These are phyloP conservation scores for Carex cristatella DNA, from an alignment of 176 grass and related monocot species.

Conservation along the genomic window DNA sequence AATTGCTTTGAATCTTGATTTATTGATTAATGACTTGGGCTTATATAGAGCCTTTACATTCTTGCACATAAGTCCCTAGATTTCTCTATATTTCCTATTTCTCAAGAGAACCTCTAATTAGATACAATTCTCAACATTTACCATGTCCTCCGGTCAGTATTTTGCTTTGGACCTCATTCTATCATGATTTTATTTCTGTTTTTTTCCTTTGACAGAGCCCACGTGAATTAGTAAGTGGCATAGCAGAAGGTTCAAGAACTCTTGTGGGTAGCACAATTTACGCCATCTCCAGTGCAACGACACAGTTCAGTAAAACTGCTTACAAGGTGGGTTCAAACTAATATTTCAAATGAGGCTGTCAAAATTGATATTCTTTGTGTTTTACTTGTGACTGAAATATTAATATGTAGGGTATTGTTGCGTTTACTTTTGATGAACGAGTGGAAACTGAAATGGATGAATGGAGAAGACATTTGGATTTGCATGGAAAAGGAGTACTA, in stretches of 20 bases:
- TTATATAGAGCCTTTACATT: no score
- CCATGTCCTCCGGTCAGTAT: neutral
- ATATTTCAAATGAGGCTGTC: slow-evolving; percentile 1
- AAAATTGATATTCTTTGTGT: slow-evolving; percentile 13
- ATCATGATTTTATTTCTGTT: neutral
- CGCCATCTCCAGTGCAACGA: slow-evolving; percentile 86
- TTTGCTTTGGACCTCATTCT: neutral
- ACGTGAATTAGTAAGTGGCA: slow-evolving; percentile 61
- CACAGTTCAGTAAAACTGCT: slow-evolving; percentile 97
- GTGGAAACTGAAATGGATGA: slow-evolving; percentile 67
- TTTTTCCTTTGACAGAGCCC: slow-evolving; percentile 33
- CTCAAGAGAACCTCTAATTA: no score
- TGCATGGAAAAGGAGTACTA: slow-evolving; percentile 83
- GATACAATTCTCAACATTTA: neutral
- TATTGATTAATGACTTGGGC: no score
- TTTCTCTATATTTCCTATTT: no score
- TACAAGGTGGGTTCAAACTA: slow-evolving; percentile 54
- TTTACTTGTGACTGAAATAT: slow-evolving; percentile 16
- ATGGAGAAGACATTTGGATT: slow-evolving; percentile 56
- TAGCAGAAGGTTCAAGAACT: slow-evolving; percentile 94
- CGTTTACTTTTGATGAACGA: slow-evolving; percentile 89
- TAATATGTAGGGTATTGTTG: slow-evolving; percentile 72
- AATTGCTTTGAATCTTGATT: no score
- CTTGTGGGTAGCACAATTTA: slow-evolving; percentile 84
- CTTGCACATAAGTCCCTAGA: no score